A percentile compares a stretch with the other conserved stretches of the same genome.
Evolutionary conservation across 176 grass and related monocot genomes (phyloP).

Genomic region (Eragrostis nindensis): DNA sequence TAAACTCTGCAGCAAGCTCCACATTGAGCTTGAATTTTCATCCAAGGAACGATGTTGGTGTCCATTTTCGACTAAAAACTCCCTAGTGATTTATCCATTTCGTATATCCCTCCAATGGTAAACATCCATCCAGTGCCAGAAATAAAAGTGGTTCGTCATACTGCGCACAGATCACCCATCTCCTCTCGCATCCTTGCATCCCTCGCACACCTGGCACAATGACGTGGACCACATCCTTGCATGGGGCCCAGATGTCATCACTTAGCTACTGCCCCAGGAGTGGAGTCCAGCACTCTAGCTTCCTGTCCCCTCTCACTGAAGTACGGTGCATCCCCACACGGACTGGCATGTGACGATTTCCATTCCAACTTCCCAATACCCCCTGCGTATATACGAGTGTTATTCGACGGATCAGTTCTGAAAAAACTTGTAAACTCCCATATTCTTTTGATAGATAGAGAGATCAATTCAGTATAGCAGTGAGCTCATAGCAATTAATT

Average conservation of each 20-base stretch:
- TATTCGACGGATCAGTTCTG: background rate
- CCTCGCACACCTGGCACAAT: background rate
- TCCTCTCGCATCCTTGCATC: too few relatives aligned
- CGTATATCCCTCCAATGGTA: too few relatives aligned
- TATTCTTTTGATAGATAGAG: too few relatives aligned
- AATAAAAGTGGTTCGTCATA: background rate
- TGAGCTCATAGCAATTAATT: background rate
- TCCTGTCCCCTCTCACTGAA: background rate
- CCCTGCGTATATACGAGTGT: background rate
- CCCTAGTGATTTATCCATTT: too few relatives aligned
- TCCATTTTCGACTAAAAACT: too few relatives aligned
- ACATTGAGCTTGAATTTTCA: background rate
- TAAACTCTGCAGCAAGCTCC: background rate
- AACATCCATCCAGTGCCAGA: background rate
- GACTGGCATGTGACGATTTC: constrained; percentile 24
- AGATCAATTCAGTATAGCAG: background rate
- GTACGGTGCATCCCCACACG: constrained; percentile 12
- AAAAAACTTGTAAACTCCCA: background rate
- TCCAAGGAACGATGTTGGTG: background rate
- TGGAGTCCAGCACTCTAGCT: background rate
- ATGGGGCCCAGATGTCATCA: background rate
- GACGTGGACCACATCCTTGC: background rate
- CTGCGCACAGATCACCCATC: background rate
- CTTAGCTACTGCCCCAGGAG: background rate
- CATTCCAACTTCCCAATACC: background rate